Evolutionary conservation across 805 yeast genomes (phyloP).

Genomic region (Metschnikowia kunwiensis): DNA sequence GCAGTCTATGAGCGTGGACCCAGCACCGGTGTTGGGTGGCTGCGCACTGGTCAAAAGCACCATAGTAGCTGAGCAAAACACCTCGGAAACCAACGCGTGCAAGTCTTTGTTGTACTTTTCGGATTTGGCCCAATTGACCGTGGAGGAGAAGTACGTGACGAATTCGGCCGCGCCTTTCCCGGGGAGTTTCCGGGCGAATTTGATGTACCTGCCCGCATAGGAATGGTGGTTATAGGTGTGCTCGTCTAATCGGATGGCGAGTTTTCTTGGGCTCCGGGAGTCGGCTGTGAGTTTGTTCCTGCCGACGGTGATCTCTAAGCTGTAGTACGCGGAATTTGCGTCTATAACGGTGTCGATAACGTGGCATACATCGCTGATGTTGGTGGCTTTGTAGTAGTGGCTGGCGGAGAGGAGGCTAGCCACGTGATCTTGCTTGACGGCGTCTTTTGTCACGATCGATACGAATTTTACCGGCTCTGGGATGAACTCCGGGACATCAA

Average conservation of each 20-base stretch:
- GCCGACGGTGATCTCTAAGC: slow-evolving; percentile 1
- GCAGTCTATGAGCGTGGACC: background rate
- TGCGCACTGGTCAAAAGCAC: slow-evolving; percentile 1
- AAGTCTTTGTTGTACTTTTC: slow-evolving; percentile 12
- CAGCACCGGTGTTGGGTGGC: background rate
- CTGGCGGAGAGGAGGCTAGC: background rate
- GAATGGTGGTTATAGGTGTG: slow-evolving; percentile 14
- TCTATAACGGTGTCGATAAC: slow-evolving; percentile 1
- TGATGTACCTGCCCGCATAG: slow-evolving; percentile 15
- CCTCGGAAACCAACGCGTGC: slow-evolving; percentile 5
- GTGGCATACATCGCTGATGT: slow-evolving; percentile 1
- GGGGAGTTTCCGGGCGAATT: slow-evolving; percentile 12
- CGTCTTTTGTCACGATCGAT: slow-evolving; percentile 7
- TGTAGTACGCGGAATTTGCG: slow-evolving; percentile 1
- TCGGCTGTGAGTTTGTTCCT: slow-evolving; percentile 5
- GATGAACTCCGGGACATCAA: slow-evolving; percentile 9
- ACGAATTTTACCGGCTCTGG: slow-evolving; percentile 10
- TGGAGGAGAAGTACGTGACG: slow-evolving; percentile 4
- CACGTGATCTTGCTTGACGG: background rate
- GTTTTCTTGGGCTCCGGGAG: slow-evolving; percentile 3
- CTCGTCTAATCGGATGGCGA: slow-evolving; percentile 8
- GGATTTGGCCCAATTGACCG: background rate
- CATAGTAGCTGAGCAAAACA: slow-evolving; percentile 8
- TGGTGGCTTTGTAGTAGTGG: slow-evolving; percentile 1
- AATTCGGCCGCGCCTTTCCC: slow-evolving; percentile 13